phyloP scores from a whole-genome alignment of 768 basidiomycete genomes.

The Panus rudis region DNA sequence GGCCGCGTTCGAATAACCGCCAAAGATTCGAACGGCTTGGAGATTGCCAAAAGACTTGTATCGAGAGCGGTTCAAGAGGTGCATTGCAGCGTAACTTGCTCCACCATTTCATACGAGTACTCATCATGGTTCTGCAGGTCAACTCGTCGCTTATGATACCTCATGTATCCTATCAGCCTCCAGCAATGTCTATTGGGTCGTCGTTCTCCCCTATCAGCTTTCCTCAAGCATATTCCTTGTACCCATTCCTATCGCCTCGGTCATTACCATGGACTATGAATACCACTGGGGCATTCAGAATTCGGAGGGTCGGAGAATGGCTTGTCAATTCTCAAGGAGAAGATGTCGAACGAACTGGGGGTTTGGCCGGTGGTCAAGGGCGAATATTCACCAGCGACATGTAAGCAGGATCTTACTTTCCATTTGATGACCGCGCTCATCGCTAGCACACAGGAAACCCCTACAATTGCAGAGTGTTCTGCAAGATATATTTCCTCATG shows the following conservation, averaged over 20 bases:
- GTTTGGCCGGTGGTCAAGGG: slow-evolving; percentile 30
- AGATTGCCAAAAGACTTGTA: slow-evolving; percentile 44
- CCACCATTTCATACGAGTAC: slow-evolving; percentile 5
- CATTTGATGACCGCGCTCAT: background rate
- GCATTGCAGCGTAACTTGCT: slow-evolving; percentile 12
- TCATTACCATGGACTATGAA: slow-evolving; percentile 42
- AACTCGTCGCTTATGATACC: background rate
- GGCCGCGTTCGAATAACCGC: slow-evolving; percentile 54
- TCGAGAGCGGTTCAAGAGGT: slow-evolving; percentile 50
- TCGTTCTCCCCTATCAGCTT: background rate
- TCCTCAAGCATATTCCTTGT: slow-evolving; percentile 46
- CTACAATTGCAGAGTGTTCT: too few relatives aligned
- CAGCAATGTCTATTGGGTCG: background rate
- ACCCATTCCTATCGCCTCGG: slow-evolving; percentile 53
- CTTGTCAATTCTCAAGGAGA: slow-evolving; percentile 32
- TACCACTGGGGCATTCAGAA: slow-evolving; percentile 42
- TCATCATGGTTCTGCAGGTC: slow-evolving; percentile 1
- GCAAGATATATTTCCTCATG: too few relatives aligned
- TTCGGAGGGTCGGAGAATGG: slow-evolving; percentile 61
- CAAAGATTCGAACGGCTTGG: slow-evolving; percentile 31
- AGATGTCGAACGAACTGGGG: slow-evolving; percentile 29
- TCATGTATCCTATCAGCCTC: background rate
- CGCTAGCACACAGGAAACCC: too few relatives aligned
- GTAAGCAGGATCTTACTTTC: slow-evolving; percentile 23
- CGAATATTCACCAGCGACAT: slow-evolving; percentile 27